Percentiles rank a stretch among this genome's conserved stretches.
Conservation (phyloP, 352 stramenopile species). For the Discostella stelligera region DNA sequence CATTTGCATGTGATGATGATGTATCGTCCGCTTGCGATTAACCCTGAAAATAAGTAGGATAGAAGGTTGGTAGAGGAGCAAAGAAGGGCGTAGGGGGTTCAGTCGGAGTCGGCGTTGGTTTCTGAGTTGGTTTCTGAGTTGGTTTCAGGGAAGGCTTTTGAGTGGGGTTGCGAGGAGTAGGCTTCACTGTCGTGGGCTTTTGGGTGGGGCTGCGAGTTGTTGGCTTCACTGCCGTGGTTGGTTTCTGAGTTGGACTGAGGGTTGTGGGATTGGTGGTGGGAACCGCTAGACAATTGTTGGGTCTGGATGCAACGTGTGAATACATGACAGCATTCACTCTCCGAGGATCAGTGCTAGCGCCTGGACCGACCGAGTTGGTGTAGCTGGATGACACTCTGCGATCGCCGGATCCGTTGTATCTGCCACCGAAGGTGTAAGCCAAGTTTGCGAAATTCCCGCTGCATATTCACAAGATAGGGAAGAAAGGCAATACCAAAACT, state of each 20-base stretch:
- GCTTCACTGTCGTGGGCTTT: not conserved
- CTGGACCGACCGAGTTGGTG: slow-evolving; percentile 1
- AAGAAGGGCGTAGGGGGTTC: too few relatives aligned
- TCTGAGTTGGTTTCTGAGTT: too few relatives aligned
- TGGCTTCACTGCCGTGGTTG: too few relatives aligned
- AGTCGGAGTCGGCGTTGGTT: too few relatives aligned
- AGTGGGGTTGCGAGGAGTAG: too few relatives aligned
- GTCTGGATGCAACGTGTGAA: slow-evolving; percentile 4
- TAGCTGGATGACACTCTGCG: not conserved
- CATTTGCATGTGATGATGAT: too few relatives aligned
- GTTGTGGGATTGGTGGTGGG: not conserved
- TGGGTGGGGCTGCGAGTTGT: not conserved
- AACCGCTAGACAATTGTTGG: not conserved
- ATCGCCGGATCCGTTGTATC: not conserved
- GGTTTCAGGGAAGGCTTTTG: too few relatives aligned
- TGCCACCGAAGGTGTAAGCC: slow-evolving; percentile 21
- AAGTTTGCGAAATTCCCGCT: slow-evolving; percentile 2
- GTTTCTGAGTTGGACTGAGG: not conserved
- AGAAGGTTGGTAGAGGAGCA: too few relatives aligned
- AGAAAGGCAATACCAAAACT: too few relatives aligned
- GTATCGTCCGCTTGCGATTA: too few relatives aligned
- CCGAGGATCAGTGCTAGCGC: not conserved
- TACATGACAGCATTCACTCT: slow-evolving; percentile 17
- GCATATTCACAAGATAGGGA: not conserved
- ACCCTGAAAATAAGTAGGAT: too few relatives aligned